phyloP scores from a whole-genome alignment of 1,139 yeast species.

The Hansenula sp. region DNA sequence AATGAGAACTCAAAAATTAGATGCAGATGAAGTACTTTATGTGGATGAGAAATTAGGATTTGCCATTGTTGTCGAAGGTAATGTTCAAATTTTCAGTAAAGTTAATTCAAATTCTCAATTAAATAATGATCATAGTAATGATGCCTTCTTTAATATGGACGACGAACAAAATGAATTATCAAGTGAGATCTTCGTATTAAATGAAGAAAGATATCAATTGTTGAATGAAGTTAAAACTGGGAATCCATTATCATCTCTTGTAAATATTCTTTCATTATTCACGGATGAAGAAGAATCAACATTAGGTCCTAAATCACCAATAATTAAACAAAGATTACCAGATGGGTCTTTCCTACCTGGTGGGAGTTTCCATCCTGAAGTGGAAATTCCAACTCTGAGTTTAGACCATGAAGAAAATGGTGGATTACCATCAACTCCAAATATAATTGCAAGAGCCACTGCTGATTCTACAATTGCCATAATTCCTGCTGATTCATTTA shows the following conservation, averaged over 20 bases:
- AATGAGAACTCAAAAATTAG: slow-evolving; percentile 84
- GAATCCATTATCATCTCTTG: slow-evolving; percentile 76
- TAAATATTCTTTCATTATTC: slow-evolving; percentile 72
- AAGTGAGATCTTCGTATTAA: slow-evolving; percentile 37
- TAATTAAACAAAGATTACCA: slow-evolving; percentile 3
- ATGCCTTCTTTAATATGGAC: not conserved
- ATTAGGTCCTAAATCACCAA: slow-evolving; percentile 9
- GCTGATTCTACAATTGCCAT: slow-evolving; percentile 81
- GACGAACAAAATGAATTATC: slow-evolving; percentile 7
- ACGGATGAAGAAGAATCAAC: slow-evolving; percentile 33
- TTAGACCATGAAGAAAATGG: not conserved
- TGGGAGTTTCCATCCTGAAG: slow-evolving; percentile 1
- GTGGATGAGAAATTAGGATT: slow-evolving; percentile 79
- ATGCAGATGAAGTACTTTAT: slow-evolving; percentile 70
- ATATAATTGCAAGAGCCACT: slow-evolving; percentile 35
- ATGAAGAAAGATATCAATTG: slow-evolving; percentile 62
- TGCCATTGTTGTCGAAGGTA: slow-evolving; percentile 92
- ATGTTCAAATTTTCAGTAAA: slow-evolving; percentile 73
- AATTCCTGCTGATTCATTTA: slow-evolving; percentile 82
- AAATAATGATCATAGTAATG: not conserved
- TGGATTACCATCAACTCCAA: slow-evolving; percentile 22
- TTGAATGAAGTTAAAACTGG: slow-evolving; percentile 86
- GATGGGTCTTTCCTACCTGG: not conserved
- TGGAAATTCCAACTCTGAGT: slow-evolving; percentile 5
- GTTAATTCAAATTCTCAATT: slow-evolving; percentile 3